Conservation (phyloP, 2,329 filamentous ascomycete genomes). For the Arthrobotrys iridis region DNA sequence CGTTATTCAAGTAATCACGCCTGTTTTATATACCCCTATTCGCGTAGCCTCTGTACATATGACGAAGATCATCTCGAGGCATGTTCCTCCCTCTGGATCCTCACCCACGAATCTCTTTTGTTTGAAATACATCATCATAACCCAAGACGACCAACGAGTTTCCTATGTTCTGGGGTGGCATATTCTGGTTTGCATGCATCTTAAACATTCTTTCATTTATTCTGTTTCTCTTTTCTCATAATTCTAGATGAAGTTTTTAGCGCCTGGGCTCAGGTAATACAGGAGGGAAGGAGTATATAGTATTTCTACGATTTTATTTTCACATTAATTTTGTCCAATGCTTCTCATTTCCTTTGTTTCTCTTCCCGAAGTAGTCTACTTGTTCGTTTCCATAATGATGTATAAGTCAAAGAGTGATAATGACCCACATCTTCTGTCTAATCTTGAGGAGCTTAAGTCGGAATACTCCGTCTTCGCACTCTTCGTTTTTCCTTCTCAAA, state of each 20-base stretch:
- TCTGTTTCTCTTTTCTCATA: background rate
- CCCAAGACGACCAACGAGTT: constrained; percentile 30
- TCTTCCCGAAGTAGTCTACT: background rate
- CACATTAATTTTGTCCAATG: constrained; percentile 14
- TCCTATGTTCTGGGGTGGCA: constrained; percentile 45
- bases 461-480: constrained; percentile 2
- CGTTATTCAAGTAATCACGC: background rate
- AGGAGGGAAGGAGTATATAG: constrained; percentile 44
- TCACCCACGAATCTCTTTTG: constrained; percentile 39
- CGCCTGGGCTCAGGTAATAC: constrained; percentile 36
- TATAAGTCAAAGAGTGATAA: background rate
- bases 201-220: constrained; percentile 22
- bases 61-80: background rate
- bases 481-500: background rate
- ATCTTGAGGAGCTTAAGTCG: background rate
- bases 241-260: constrained; percentile 36
- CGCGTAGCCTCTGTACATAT: constrained; percentile 29
- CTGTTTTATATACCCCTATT: constrained; percentile 15
- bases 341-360: background rate
- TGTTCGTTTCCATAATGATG: background rate
- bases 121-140: background rate
- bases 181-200: constrained; percentile 20
- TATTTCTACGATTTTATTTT: background rate
- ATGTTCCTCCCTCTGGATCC: background rate
- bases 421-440: background rate